A percentile compares a stretch with the other conserved stretches of the same genome.
Conservation (phyloP, 2,329 filamentous ascomycete species). For the Phaeosphaeriaceae sp. region DNA sequence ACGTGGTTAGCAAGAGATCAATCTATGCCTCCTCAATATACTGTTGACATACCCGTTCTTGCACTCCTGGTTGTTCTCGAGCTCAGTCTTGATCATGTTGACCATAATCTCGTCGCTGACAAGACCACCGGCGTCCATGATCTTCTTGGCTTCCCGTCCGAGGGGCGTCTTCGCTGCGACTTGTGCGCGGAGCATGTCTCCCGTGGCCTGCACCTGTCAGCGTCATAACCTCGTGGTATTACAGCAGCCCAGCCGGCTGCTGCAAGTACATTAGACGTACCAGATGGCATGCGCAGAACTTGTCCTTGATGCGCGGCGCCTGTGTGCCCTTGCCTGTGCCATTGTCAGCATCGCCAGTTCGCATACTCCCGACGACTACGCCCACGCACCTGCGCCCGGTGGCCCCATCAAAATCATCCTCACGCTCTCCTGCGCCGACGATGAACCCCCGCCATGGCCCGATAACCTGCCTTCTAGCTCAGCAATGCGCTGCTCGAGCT, state of each 20-base stretch:
- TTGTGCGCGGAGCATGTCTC: slow-evolving; percentile 98
- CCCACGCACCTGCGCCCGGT: slow-evolving; percentile 86
- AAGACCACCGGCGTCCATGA: slow-evolving; percentile 97
- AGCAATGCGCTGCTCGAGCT: slow-evolving; percentile 85
- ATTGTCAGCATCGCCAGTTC: slow-evolving; percentile 30
- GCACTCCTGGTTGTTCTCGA: slow-evolving; percentile 93
- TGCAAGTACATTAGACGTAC: slow-evolving; percentile 60
- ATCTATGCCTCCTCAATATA: not conserved
- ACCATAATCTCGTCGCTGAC: slow-evolving; percentile 99
- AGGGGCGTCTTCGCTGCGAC: slow-evolving; percentile 96
- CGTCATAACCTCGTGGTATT: slow-evolving; percentile 1
- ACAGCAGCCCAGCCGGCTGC: not conserved
- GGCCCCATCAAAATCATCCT: slow-evolving; percentile 98
- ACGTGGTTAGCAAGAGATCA: not conserved
- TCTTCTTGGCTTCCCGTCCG: slow-evolving; percentile 98
- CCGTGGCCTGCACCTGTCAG: slow-evolving; percentile 75
- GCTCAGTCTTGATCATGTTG: slow-evolving; percentile 98
- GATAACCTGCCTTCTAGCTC: slow-evolving; percentile 78
- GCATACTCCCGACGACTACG: not conserved
- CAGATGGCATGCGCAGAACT: slow-evolving; percentile 95
- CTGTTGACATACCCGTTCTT: slow-evolving; percentile 78
- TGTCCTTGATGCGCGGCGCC: slow-evolving; percentile 97
- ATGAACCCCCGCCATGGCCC: slow-evolving; percentile 38
- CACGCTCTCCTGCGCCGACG: slow-evolving; percentile 67
- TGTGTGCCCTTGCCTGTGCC: slow-evolving; percentile 93